Base-by-base conservation (phyloP, 306 rosid species). In the Malus fusca region DNA sequence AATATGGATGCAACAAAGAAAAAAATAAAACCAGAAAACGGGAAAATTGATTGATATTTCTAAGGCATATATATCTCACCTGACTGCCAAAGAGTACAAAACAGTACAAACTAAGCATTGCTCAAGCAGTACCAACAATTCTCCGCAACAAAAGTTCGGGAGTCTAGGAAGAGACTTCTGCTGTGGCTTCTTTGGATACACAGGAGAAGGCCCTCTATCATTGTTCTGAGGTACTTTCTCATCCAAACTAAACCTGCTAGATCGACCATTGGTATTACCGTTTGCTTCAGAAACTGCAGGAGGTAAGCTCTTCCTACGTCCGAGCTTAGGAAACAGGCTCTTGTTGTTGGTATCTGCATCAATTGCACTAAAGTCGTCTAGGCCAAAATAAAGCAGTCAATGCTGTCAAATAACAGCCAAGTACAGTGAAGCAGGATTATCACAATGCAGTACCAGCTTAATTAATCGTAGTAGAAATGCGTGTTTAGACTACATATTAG, bases 301-400 rank as follows among this genome's bases (percentile, higher is more conserved):
- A 69, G 80, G 82, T 66, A 81, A 84, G 83, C 79, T 80, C 89
- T 89, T 96, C 82, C 65, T 90, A 8, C 98, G 93, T 65, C 99
- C 99, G 62, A 96, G 94, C 85, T 96, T 96, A 68, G 99, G 99
- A 81, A 98, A 96, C 82, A 90, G 63, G 99, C 90, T 88, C 99
- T 89, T 75, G 99, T 96, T 69, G 97, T 84, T 73, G 99, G 99
- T 80, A 92, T 85, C 99, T 96, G 87, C 80, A 83, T 78, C 69
- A 71, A 75, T 46, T 19, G 77, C 53, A 84, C 80, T n/a, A 48
- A 65, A 25, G 52, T 14, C 61, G 23, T 33, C 43, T 17, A 37
- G 60, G 31, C 69, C 35, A 64, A 65, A 73, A 73, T 35, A 3
- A 46, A 66, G 30, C 67, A 48, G 17, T 12, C 26, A 75, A 23